Evolutionary conservation across 768 basidiomycete species (phyloP), one percentile per base, ranked within the genome.

Genomic region (Macrocybe gigantea): DNA sequence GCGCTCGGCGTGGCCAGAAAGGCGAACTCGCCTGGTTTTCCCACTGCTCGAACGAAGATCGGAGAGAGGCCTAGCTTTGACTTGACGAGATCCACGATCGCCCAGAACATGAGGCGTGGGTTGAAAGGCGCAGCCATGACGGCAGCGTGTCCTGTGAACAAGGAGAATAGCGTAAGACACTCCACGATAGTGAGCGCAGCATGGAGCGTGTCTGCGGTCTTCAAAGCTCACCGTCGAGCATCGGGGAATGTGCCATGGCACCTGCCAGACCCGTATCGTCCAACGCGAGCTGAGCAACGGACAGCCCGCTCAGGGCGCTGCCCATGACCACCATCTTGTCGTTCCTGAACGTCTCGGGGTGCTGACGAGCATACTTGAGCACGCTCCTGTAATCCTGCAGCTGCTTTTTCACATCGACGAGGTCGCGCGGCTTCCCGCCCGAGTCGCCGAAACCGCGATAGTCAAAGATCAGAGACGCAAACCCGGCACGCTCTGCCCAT

Each of bases 251-350:
- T 14, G 52, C 58, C 54, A 63, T 63, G 4, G 38, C 61, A 12
- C 61, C 61, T 13, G 61, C 61, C 5, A 63, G 45, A 5, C 38
- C 53, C 1, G 49, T 22, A 22, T 63, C 59, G 13, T 58, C 40
- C 15, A 58, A 29, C 6, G 48, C 50, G 13, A 63, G 38, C 12
- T 53, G 45, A n/a, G 41, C 47, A n/a, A 57, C 53, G 31, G 14
- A n/a, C 1, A 63, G 39, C 5, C 57, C 61, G 35, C 61, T 56
- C 37, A 60, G 14, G 5, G 61, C 57, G 41, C 55, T 57, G 6
- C 59, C 61, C 57, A 60, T 57, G 5, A 62, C 48, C 6, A 62
- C 59, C 32, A 63, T 58, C 40, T 60, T 63, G 48, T 59, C 51
- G 30, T 45, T 51, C 38, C 47, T 15, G 49, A 63, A 62, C 12